Evolutionary conservation across 768 basidiomycete genomes (phyloP).

Genomic region (Rhodosporidiobolus odoratus): DNA sequence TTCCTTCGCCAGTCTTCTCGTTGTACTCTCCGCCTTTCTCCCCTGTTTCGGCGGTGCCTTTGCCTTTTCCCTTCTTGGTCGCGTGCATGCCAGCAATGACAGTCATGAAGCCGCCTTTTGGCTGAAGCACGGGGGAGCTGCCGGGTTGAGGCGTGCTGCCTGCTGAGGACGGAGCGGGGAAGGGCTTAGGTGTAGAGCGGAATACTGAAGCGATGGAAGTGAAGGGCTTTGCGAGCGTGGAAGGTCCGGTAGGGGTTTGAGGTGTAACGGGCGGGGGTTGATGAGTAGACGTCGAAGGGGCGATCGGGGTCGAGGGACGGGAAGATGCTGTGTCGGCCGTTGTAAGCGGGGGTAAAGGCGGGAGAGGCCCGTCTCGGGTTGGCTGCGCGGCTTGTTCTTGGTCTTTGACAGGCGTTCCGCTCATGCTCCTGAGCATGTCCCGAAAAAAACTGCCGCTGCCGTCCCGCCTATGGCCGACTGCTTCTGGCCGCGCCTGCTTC

Average conservation of each 20-base stretch:
- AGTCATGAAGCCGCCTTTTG: neutral
- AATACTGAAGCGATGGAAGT: slow-evolving; percentile 36
- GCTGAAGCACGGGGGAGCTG: neutral
- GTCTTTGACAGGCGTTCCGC: neutral
- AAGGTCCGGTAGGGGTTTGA: neutral
- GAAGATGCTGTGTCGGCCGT: too few species aligned
- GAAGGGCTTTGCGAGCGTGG: slow-evolving; percentile 27
- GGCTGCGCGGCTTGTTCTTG: neutral
- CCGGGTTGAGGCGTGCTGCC: neutral
- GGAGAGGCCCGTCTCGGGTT: neutral
- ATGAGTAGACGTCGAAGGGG: neutral
- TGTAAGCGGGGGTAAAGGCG: neutral
- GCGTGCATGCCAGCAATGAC: neutral
- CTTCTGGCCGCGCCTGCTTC: neutral
- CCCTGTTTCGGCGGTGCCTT: neutral
- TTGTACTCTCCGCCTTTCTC: neutral
- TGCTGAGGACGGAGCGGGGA: neutral
- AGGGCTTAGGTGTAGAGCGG: slow-evolving; percentile 10
- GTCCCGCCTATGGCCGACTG: neutral
- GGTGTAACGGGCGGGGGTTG: neutral
- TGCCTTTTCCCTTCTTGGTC: slow-evolving; percentile 17
- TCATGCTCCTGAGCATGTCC: slow-evolving; percentile 15
- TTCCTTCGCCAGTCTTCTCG: neutral
- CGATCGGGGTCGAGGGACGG: neutral
- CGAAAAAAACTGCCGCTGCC: slow-evolving; percentile 1